Evolutionary conservation across 2,329 filamentous ascomycete genomes (phyloP).

Genomic region (Exophiala viscosa): DNA sequence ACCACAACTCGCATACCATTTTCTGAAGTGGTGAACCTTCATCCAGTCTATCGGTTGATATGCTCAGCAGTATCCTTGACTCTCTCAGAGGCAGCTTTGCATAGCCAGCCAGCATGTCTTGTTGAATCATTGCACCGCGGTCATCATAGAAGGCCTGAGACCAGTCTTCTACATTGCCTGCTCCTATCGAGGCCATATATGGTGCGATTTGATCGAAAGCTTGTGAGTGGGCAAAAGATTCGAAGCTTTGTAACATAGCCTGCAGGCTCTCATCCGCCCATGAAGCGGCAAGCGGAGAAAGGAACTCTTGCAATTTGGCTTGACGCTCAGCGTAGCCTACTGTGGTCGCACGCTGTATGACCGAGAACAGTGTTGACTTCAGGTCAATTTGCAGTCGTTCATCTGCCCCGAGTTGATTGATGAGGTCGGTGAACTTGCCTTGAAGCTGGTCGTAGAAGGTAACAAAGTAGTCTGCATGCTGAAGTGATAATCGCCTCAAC

Average conservation of each 20-base stretch:
- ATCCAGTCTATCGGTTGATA: conserved; percentile 84
- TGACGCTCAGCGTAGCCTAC: conserved; percentile 70
- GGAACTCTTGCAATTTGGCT: conserved; percentile 68
- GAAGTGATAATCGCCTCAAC: conserved; percentile 79
- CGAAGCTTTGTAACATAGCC: conserved; percentile 67
- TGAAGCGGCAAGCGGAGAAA: conserved; percentile 73
- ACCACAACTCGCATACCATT: conserved; percentile 78
- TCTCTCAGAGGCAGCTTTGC: conserved; percentile 73
- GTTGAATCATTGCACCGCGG: conserved; percentile 75
- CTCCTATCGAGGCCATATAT: conserved; percentile 70
- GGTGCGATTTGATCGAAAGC: conserved; percentile 75
- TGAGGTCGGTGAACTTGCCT: conserved; percentile 74
- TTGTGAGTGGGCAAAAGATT: conserved; percentile 73
- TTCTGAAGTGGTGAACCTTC: conserved; percentile 69
- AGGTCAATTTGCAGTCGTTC: conserved; percentile 82
- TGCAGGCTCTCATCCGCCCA: conserved; percentile 73
- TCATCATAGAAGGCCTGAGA: conserved; percentile 69
- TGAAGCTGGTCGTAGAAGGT: conserved; percentile 86
- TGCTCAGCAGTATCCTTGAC: conserved; percentile 88
- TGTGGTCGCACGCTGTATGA: conserved; percentile 79
- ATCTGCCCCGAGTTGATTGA: conserved; percentile 68
- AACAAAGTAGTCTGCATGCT: conserved; percentile 86
- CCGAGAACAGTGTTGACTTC: conserved; percentile 87
- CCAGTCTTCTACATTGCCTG: conserved; percentile 79
- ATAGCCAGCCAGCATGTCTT: conserved; percentile 66